Percentiles rank a stretch among this genome's conserved stretches.
phyloP scores from a whole-genome alignment of 805 yeast genomes.

The Huiozyma naganishii region DNA sequence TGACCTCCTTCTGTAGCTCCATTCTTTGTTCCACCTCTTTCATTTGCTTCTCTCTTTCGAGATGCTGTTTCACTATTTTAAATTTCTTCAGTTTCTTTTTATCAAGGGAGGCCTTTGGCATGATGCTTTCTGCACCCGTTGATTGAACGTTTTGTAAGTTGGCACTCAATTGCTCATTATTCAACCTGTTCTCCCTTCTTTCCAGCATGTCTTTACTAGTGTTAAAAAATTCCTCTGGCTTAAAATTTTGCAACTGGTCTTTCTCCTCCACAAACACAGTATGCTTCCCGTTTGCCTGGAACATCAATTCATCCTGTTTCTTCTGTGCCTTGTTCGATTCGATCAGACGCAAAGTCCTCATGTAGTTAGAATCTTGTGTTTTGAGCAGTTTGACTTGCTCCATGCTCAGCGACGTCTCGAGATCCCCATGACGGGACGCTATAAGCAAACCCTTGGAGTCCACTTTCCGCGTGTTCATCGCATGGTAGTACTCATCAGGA shows the following conservation, averaged over 20 bases:
- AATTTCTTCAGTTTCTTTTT: conserved; percentile 51
- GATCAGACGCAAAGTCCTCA: conserved; percentile 62
- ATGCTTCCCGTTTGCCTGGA: conserved; percentile 60
- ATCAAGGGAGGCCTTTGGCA: conserved; percentile 32
- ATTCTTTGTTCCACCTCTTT: conserved; percentile 57
- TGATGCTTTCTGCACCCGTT: conserved; percentile 17
- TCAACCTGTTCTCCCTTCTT: conserved; percentile 63
- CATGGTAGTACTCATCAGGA: conserved; percentile 95
- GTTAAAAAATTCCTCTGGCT: conserved; percentile 54
- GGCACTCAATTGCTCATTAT: conserved; percentile 44
- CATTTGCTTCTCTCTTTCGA: conserved; percentile 62
- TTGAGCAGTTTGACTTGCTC: conserved; percentile 78
- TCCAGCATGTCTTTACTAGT: conserved; percentile 56
- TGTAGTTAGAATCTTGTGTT: conserved; percentile 83
- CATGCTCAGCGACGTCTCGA: conserved; percentile 37
- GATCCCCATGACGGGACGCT: conserved; percentile 48
- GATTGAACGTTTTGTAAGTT: conserved; percentile 11
- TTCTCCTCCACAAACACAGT: conserved; percentile 72
- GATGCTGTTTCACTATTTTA: conserved; percentile 47
- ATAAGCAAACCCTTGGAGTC: conserved; percentile 61
- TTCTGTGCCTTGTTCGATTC: conserved; percentile 58
- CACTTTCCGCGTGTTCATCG: conserved; percentile 64
- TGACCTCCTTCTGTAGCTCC: conserved; percentile 71
- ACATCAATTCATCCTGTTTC: conserved; percentile 33
- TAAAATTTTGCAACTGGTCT: conserved; percentile 45